These are phyloP conservation scores for Papiliotrema laurentii DNA, from an alignment of 1,284 basidiomycete species.

Conservation along the genomic window DNA sequence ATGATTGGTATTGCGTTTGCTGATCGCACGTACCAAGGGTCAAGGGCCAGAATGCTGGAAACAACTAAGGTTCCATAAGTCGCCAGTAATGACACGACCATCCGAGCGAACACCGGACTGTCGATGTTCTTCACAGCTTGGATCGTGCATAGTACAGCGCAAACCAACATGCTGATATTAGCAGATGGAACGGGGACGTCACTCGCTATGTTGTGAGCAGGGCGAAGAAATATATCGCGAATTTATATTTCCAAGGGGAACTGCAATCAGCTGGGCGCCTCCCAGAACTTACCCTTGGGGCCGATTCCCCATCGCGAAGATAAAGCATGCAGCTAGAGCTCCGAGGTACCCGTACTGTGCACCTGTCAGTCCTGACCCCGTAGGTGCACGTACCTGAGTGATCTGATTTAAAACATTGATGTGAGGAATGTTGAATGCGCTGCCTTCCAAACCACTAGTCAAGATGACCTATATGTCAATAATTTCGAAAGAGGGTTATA, in stretches of 20 bases:
- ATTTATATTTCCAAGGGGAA: constrained; percentile 77
- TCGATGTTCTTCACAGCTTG: constrained; percentile 61
- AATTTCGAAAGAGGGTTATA: background rate
- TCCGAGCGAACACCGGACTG: constrained; percentile 61
- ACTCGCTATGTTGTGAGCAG: constrained; percentile 67
- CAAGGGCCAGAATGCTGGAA: constrained; percentile 79
- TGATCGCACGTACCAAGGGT: constrained; percentile 60
- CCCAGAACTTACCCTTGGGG: constrained; percentile 68
- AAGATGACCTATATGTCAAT: constrained; percentile 62
- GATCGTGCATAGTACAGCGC: constrained; percentile 69
- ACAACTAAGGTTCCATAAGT: constrained; percentile 82
- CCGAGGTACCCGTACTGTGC: constrained; percentile 78
- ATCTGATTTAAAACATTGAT: constrained; percentile 76
- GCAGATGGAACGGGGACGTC: background rate
- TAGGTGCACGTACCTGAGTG: constrained; percentile 56
- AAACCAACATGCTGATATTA: constrained; percentile 49
- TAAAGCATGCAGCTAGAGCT: constrained; percentile 79
- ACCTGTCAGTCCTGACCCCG: constrained; percentile 14
- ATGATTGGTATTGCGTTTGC: background rate
- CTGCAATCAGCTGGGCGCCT: constrained; percentile 47
- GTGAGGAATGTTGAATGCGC: constrained; percentile 62
- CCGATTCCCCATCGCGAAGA: constrained; percentile 96
- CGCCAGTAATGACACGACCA: constrained; percentile 76
- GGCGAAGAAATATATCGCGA: constrained; percentile 71
- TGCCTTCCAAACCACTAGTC: constrained; percentile 78